Base-by-base conservation (phyloP, 257 asterid species). In the Penstemon barbatus region DNA sequence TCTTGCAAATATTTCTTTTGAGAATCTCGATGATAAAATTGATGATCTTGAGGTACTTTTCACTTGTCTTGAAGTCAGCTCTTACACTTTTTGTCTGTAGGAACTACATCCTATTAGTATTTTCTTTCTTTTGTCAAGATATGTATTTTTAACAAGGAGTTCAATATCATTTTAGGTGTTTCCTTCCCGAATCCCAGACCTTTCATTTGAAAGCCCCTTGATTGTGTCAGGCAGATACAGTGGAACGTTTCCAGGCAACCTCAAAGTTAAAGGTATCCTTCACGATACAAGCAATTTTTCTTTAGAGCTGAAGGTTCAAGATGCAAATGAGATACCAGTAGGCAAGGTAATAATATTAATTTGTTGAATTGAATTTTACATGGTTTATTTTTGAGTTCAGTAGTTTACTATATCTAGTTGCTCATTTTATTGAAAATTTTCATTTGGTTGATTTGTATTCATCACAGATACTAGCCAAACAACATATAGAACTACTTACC, bases 191-290 rank as follows among this genome's bases (percentile, higher is more conserved):
- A 78, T 87, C 68, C 97, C 95, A 15, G 99, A 94, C 76, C 82
- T 94, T 74, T 94, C 97, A 36, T 85, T 86, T 33, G 88, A 75
- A 70, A 73, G 93, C 74, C 95, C 91, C 68, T 77, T 89, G 86
- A 78, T 94, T 69, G 58, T 94, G 77, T 84, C 91, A 15, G 97
- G 97, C 72, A 85, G 97, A 81, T 94, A 89, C 74, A 87, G 61
- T 3, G 99, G 99, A 69, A 71, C 57, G 40, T 94, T 94, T 71
- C 97, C 97, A 1, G 78, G 78, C 58, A 79, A 64, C 74, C 83
- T 94, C 43, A 77, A 71, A 71, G 81, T 82, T 58, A 83, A 75
- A 64, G 97, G 97, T 69, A 51, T 69, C 67, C 85, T 79, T 73
- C 78, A 87, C 69, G 95, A 89, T 79, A 75, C 69, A 78, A 84